Conservation (phyloP, 2,329 filamentous ascomycete genomes). For the Monosporascus sp. region DNA sequence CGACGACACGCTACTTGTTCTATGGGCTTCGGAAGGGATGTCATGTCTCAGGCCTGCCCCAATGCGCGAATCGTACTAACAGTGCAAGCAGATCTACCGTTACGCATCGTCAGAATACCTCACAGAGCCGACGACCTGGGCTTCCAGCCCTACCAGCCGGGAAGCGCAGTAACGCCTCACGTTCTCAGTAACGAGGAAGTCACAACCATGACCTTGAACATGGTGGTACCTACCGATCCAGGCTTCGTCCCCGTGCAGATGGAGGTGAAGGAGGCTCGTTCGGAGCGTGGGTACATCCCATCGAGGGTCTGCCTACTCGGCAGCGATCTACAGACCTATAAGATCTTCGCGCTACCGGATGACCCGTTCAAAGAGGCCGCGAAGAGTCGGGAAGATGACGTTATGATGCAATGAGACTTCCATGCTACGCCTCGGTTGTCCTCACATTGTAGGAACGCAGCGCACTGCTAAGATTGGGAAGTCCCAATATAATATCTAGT, state of each 20-base stretch:
- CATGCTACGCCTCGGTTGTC: neutral
- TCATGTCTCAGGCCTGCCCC: neutral
- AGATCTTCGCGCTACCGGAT: conserved; percentile 40
- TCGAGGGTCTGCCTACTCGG: conserved; percentile 47
- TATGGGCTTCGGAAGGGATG: conserved; percentile 42
- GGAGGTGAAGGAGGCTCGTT: conserved; percentile 43
- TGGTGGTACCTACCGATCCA: conserved; percentile 21
- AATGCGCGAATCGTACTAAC: neutral
- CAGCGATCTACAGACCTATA: conserved; percentile 41
- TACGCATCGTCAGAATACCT: conserved; percentile 31
- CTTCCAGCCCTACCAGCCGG: conserved; percentile 30
- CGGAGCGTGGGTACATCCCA: conserved; percentile 41
- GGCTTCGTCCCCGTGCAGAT: conserved; percentile 41
- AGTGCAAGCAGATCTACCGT: conserved; percentile 9
- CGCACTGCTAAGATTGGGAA: too few species aligned
- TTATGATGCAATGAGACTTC: neutral
- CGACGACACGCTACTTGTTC: conserved; percentile 53
- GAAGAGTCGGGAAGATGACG: neutral
- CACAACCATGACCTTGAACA: conserved; percentile 20
- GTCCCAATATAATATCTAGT: too few species aligned
- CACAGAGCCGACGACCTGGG: conserved; percentile 30
- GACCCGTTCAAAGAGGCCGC: conserved; percentile 9
- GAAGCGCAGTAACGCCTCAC: conserved; percentile 13
- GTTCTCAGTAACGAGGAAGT: conserved; percentile 26
- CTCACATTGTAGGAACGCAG: too few species aligned